These are phyloP conservation scores for Cyberlindnera saturnus DNA, from an alignment of 805 yeast species.

Conservation along the genomic window DNA sequence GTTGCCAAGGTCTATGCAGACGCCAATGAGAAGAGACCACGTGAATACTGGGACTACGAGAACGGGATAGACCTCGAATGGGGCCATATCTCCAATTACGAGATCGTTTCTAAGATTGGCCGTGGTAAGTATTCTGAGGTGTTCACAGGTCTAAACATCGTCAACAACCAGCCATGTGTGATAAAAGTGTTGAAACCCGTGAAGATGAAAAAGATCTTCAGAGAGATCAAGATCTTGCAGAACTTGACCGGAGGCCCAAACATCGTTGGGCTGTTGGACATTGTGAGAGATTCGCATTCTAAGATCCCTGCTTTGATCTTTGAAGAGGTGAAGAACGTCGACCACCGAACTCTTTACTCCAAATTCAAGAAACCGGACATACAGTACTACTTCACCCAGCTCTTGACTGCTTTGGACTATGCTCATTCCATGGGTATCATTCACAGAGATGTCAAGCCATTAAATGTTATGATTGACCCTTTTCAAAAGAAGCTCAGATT, in stretches of 20 bases:
- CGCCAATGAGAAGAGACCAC: conserved; percentile 60
- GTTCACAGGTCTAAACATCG: conserved; percentile 73
- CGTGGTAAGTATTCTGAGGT: conserved; percentile 96
- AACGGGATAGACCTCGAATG: conserved; percentile 49
- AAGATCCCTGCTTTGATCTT: conserved; percentile 85
- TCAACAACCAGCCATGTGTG: conserved; percentile 60
- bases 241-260: conserved; percentile 83
- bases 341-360: conserved; percentile 76
- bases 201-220: conserved; percentile 81
- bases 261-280: conserved; percentile 68
- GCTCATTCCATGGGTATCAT: conserved; percentile 94
- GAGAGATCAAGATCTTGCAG: conserved; percentile 84
- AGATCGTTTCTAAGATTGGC: conserved; percentile 78
- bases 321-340: conserved; percentile 78
- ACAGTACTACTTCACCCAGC: conserved; percentile 75
- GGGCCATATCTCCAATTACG: conserved; percentile 60
- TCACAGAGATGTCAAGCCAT: conserved; percentile 95
- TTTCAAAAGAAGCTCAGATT: conserved; percentile 60
- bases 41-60: conserved; percentile 84
- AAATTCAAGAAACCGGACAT: conserved; percentile 70
- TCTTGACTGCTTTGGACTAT: conserved; percentile 79
- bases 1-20: conserved; percentile 67
- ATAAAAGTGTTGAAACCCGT: conserved; percentile 91
- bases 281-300: conserved; percentile 72
- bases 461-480: conserved; percentile 93